Base-by-base conservation (phyloP, 768 basidiomycete species). In the Hygrocybe punicea region DNA sequence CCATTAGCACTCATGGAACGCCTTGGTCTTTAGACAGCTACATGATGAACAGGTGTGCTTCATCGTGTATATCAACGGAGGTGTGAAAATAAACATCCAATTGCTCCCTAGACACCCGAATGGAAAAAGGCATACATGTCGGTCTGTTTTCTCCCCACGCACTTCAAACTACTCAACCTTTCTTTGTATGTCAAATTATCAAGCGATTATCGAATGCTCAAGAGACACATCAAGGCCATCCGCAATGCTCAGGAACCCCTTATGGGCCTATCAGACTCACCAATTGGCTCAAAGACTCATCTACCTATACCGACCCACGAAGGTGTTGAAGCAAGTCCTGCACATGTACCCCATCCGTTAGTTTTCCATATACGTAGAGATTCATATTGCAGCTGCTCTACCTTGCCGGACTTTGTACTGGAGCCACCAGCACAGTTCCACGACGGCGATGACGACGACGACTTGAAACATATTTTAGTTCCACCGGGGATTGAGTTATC, bases 81-180 rank as follows among this genome's bases (percentile, higher is more conserved):
- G 10, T n/a, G 13, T 34, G 13, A 6, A 16, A 48, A 25, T 25
- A 14, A 14, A 23, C 33, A 23, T n/a, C n/a, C n/a, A 8, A 51
- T 48, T 51, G 36, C n/a, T 53, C 10, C 36, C 25, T 33, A 90
- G 89, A 84, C 80, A 24, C 83, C 87, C 2, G 89, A 91, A 71
- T 91, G 86, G 86, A 83, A 83, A 60, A 81, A 76, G 61, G 84
- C 81, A 3, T 86, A 88, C 66, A 85, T 87, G 85, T n/a, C n/a
- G n/a, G n/a, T 83, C 56, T 45, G 74, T 67, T 81, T 19, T 45
- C 16, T 21, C 23, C 11, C 58, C 36, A 73, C n/a, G 65, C 61
- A 39, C 25, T 37, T 40, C 35, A 25, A 45, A 53, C 54, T 24
- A 53, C 35, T 23, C 25, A n/a, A 52, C 17, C 33, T 33, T 16